Evolutionary conservation across 768 basidiomycete species (phyloP).

Genomic region (Lactifluus volemus): DNA sequence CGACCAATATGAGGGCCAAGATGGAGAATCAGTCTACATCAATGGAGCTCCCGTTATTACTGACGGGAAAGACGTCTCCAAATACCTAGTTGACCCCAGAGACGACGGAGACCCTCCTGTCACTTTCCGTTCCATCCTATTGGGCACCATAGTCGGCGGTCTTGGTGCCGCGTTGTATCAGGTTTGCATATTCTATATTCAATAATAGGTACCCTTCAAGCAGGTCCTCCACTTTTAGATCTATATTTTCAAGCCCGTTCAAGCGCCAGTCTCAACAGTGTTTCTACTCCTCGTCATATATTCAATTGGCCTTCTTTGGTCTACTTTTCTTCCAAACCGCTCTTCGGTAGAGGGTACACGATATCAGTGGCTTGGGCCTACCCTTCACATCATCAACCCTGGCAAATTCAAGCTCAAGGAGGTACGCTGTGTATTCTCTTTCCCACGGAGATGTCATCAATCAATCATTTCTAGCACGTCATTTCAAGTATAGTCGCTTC

Average conservation of each 20-base stretch:
- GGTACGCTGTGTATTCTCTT: conserved; percentile 26
- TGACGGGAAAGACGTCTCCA: conserved; percentile 41
- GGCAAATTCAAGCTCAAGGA: conserved; percentile 52
- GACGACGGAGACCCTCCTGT: conserved; percentile 50
- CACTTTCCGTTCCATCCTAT: conserved; percentile 45
- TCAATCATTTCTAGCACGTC: conserved; percentile 37
- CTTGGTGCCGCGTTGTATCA: conserved; percentile 51
- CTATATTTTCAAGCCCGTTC: conserved; percentile 51
- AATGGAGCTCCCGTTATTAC: conserved; percentile 25
- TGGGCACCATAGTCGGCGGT: conserved; percentile 51
- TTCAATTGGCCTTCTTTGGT: conserved; percentile 43
- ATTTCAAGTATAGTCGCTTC: conserved; percentile 48
- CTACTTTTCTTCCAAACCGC: conserved; percentile 35
- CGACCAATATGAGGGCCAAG: neutral
- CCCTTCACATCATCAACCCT: conserved; percentile 45
- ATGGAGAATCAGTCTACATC: neutral
- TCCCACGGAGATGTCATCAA: neutral
- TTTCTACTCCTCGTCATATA: conserved; percentile 50
- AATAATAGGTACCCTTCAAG: neutral
- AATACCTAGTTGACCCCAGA: conserved; percentile 44
- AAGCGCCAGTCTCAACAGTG: conserved; percentile 42
- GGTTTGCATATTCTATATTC: conserved; percentile 26
- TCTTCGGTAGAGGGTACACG: conserved; percentile 38
- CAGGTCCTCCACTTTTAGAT: conserved; percentile 31
- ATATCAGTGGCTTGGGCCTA: conserved; percentile 31